phyloP scores from a whole-genome alignment of 192 early-diverging fungal genomes.

The Jimgerdemannia flammicorona region DNA sequence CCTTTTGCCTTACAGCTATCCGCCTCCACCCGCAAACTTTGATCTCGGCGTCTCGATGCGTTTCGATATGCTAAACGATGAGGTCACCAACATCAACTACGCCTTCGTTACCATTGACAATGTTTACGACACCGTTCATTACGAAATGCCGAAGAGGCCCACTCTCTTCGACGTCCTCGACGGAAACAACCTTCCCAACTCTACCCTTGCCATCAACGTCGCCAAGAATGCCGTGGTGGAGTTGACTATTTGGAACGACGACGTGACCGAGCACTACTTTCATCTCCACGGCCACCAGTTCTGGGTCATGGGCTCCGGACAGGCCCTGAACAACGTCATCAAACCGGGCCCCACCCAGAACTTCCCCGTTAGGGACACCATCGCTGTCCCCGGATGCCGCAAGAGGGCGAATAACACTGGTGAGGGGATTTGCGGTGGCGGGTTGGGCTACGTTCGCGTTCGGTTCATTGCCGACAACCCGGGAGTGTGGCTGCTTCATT shows the following conservation, averaged over 20 bases:
- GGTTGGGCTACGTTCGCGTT: constrained; percentile 32
- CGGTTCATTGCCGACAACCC: constrained; percentile 42
- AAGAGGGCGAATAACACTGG: constrained; percentile 28
- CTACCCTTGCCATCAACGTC: background rate
- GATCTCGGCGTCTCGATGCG: background rate
- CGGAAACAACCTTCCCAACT: background rate
- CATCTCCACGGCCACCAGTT: constrained; percentile 43
- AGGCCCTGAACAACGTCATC: background rate
- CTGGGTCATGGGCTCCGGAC: constrained; percentile 23
- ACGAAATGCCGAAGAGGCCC: background rate
- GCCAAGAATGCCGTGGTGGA: constrained; percentile 5
- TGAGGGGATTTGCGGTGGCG: too few species aligned
- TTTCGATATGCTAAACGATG: background rate
- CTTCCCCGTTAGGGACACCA: constrained; percentile 1
- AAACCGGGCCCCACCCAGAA: too few species aligned
- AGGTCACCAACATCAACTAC: background rate
- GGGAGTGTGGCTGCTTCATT: constrained; percentile 42
- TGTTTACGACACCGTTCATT: background rate
- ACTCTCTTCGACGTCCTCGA: background rate
- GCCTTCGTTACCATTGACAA: background rate
- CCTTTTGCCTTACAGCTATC: background rate
- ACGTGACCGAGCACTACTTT: constrained; percentile 23
- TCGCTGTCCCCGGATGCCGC: constrained; percentile 23
- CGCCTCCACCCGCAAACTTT: background rate
- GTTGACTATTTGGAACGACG: background rate